Evolutionary conservation across 164 flowering plant genomes (phyloP), one percentile per base, ranked within the genome.

Genomic region (Chimonanthus salicifolius): DNA sequence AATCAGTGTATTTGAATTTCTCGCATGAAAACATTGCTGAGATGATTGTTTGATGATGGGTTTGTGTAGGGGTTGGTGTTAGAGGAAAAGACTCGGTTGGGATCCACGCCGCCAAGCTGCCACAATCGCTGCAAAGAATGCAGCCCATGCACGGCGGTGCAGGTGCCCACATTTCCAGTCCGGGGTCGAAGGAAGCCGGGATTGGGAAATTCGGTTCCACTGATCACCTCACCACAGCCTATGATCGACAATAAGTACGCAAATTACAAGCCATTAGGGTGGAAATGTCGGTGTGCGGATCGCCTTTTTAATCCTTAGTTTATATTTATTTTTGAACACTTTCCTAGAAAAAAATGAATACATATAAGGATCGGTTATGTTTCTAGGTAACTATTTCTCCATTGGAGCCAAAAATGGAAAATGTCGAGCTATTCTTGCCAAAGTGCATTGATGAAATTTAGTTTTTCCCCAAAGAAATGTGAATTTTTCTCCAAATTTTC

Each of bases 61-160:
- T 45, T 66, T 4, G n/a, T 44, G 45, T 47, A 46, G 73, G 91
- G 79, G 0, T 47, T 74, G 50, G 49, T 79, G 13, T 68, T 72
- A 20, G 88, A 81, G 71, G 90, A 84, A 49, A 88, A 89, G 62
- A 73, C 84, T 13, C 79, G 96, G 67, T 70, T 93, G 69, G 98
- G 98, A 6, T 93, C 98, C 15, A 88, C 81, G 5, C 98, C 94
- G 20, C 98, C 98, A 60, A 90, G 91, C 75, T 93, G 98, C 78
- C 86, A 89, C 82, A 88, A 87, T 86, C 88, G 88, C 70, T 93
- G 98, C 85, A 88, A 85, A 81, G 78, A 82, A 68, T 93, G 98
- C 73, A 89, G 86, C 74, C 97, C 98, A 20, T 93, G 98, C 84
- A 82, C 83, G 83, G 94, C 98, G 7, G 92, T 83, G 15, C 94